Evolutionary conservation across 768 basidiomycete species (phyloP).

Genomic region (Sporobolomyces phaffii): DNA sequence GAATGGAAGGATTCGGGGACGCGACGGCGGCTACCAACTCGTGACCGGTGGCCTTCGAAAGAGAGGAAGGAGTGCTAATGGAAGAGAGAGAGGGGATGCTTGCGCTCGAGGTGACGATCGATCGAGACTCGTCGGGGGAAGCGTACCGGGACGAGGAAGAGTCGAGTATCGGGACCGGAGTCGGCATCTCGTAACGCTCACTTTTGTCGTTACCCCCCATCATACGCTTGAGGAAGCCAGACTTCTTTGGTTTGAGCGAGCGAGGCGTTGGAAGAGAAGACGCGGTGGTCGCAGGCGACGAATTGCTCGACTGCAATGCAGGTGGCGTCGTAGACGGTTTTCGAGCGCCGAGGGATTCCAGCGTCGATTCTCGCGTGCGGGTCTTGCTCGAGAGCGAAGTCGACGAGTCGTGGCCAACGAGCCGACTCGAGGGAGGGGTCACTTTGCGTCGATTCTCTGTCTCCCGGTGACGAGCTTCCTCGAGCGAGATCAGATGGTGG

Average conservation of each 20-base stretch:
- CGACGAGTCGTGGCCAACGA: constrained; percentile 6
- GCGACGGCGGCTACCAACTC: neutral
- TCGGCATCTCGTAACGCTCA: neutral
- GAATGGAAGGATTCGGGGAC: neutral
- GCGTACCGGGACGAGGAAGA: neutral
- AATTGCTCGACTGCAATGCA: neutral
- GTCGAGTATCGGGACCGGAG: neutral
- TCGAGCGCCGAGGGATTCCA: constrained; percentile 11
- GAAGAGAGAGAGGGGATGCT: constrained; percentile 6
- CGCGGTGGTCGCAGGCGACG: neutral
- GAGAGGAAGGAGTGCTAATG: neutral
- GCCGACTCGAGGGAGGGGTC: neutral
- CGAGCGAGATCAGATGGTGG: constrained; percentile 38
- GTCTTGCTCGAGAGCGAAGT: constrained; percentile 7
- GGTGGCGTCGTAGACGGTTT: neutral
- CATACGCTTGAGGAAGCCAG: constrained; percentile 36
- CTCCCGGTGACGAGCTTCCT: constrained; percentile 21
- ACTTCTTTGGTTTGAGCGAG: constrained; percentile 32
- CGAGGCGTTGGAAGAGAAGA: neutral
- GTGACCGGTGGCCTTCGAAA: neutral
- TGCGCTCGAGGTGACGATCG: constrained; percentile 9
- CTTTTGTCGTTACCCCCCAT: constrained; percentile 32
- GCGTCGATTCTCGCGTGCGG: constrained; percentile 11
- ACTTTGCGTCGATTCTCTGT: constrained; percentile 7
- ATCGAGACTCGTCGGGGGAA: neutral